Percentiles rank a stretch among this genome's conserved stretches.
Evolutionary conservation across 345 rosid species (phyloP).

Genomic region (Ceriops zippeliana): DNA sequence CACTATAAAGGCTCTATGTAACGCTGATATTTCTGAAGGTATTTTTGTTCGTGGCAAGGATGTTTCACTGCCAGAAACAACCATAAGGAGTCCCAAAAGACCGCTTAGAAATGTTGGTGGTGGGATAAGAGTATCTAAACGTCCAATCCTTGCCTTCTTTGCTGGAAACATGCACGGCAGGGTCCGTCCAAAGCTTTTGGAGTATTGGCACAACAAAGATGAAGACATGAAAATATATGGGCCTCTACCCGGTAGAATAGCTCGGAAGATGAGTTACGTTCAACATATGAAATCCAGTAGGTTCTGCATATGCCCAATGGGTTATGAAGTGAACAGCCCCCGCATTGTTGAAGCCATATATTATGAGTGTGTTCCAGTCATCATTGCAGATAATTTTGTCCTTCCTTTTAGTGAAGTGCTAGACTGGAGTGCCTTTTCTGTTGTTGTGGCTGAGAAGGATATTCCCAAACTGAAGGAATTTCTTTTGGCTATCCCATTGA

Average conservation of each 20-base stretch:
- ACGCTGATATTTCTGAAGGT: slow-evolving; percentile 76
- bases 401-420: slow-evolving; percentile 72
- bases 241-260: slow-evolving; percentile 50
- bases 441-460: slow-evolving; percentile 69
- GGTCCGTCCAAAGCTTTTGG: slow-evolving; percentile 71
- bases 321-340: slow-evolving; percentile 91
- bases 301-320: slow-evolving; percentile 87
- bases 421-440: slow-evolving; percentile 81
- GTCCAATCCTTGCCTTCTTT: slow-evolving; percentile 84
- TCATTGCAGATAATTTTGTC: slow-evolving; percentile 84
- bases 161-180: slow-evolving; percentile 87
- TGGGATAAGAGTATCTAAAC: slow-evolving; percentile 72
- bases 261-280: slow-evolving; percentile 65
- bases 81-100: slow-evolving; percentile 59
- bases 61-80: slow-evolving; percentile 82
- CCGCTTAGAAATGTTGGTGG: slow-evolving; percentile 66
- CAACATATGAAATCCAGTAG: slow-evolving; percentile 89
- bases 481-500: slow-evolving; percentile 56
- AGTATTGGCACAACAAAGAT: slow-evolving; percentile 72
- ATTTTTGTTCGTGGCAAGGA: slow-evolving; percentile 56
- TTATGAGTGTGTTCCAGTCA: slow-evolving; percentile 85
- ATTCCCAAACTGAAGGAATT: slow-evolving; percentile 84
- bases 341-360: slow-evolving; percentile 81
- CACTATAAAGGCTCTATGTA: slow-evolving; percentile 74
- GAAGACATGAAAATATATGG: slow-evolving; percentile 75